Base-by-base conservation (phyloP, 352 stramenopile species). In the Globisporangium emineosum region DNA sequence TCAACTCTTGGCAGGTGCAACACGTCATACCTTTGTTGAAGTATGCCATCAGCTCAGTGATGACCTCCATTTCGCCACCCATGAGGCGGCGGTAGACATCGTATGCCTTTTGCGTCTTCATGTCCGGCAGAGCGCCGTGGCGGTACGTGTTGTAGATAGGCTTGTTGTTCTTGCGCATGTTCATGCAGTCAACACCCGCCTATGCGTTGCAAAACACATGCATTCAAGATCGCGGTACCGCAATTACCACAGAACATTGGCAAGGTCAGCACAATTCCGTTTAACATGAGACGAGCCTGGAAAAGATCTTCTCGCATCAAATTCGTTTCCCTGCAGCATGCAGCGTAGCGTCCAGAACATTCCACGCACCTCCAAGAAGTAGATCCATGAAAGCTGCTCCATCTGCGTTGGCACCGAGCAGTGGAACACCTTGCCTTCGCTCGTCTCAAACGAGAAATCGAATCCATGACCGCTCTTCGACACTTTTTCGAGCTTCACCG, bases 401-500 rank as follows among this genome's bases (percentile, higher is more conserved):
- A 91, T 79, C 55, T 94, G 78, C 17, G 85, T 96, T 5, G 85
- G 82, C 30, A 90, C 83, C 5, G 72, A 87, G 64, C 87, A 93
- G 62, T 93, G 75, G 59, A 96, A 96, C 9, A 86, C 79, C 66
- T 96, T 96, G 49, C 86, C 81, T 61, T 96, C 88, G 5, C 70
- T 79, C 17, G 88, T 96, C 45, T 94, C 83, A 56, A 96, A 96
- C 33, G 81, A 78, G 66, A 96, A 93, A 59, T 94, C 88, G 57
- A 89, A 93, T 25, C 85, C 88, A 35, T 94, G 81, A 50, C 81
- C 78, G 60, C 80, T 92, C 62, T 90, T 91, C 63, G 81, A 77
- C 49, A 88, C 79, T 62, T 91, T 89, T 40, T 94, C 84, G 42
- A 89, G 49, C 67, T 88, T 87, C 51, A 94, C 88, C 0, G 76